Conservation (phyloP, 257 asterid species). For the Nicotiana undulata region DNA sequence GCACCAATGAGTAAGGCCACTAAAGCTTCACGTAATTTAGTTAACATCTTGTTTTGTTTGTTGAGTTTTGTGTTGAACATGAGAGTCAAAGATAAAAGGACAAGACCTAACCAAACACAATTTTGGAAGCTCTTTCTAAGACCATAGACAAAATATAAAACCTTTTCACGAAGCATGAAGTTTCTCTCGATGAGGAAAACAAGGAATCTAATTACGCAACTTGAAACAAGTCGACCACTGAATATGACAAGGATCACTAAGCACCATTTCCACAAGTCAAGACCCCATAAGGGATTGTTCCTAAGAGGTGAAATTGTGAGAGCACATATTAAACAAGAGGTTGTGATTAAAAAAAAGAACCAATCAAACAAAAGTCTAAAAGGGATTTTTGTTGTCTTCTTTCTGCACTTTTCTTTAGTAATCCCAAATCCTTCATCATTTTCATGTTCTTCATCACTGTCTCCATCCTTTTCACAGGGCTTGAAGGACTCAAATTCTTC, state of each 20-base stretch:
- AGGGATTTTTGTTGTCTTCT: conserved; percentile 13
- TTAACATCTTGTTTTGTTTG: conserved; percentile 23
- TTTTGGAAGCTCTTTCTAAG: conserved; percentile 44
- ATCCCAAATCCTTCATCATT: conserved; percentile 14
- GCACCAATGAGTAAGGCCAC: conserved; percentile 40
- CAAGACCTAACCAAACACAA: conserved; percentile 51
- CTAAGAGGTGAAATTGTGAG: conserved; percentile 31
- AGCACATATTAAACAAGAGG: conserved; percentile 32
- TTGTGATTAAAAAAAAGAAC: conserved; percentile 25
- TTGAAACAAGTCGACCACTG: conserved; percentile 55
- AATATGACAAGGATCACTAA: conserved; percentile 37
- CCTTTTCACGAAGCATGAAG: conserved; percentile 50
- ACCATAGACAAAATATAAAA: conserved; percentile 49
- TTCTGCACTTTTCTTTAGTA: not conserved
- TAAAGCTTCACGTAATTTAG: conserved; percentile 33
- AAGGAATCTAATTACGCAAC: conserved; percentile 26
- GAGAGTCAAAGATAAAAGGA: conserved; percentile 40
- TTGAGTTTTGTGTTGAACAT: conserved; percentile 34
- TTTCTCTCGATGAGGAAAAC: conserved; percentile 46
- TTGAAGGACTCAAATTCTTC: conserved; percentile 12
- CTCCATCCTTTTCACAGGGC: not conserved
- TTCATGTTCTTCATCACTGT: conserved; percentile 15
- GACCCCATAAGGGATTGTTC: conserved; percentile 16
- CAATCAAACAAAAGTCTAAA: conserved; percentile 27
- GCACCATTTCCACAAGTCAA: conserved; percentile 48